These are phyloP conservation scores for Shiraia sp. DNA, from an alignment of 2,329 filamentous ascomycete genomes.

Conservation along the genomic window DNA sequence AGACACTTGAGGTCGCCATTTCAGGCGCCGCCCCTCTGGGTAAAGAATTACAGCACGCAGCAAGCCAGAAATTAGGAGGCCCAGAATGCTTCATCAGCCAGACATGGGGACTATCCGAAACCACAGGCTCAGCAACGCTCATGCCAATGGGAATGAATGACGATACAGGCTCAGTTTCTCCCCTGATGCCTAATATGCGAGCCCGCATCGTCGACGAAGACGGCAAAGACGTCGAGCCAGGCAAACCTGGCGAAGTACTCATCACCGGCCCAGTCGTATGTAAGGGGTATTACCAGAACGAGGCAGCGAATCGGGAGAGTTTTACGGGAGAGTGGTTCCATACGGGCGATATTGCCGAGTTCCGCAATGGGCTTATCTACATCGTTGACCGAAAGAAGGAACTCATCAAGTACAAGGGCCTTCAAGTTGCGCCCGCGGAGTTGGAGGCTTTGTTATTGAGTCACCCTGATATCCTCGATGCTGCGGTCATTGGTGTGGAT, in stretches of 20 bases:
- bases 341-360: conserved; percentile 46
- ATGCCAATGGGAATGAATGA: conserved; percentile 49
- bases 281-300: conserved; percentile 45
- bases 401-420: conserved; percentile 55
- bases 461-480: conserved; percentile 49
- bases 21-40: conserved; percentile 63
- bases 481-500: conserved; percentile 51
- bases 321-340: conserved; percentile 43
- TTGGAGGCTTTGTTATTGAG: conserved; percentile 51
- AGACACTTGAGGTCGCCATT: conserved; percentile 52
- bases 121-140: conserved; percentile 53
- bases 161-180: conserved; percentile 53
- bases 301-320: conserved; percentile 29
- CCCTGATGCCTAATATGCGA: conserved; percentile 47
- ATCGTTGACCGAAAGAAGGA: conserved; percentile 51
- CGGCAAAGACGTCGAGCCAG: conserved; percentile 35
- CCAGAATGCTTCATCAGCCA: conserved; percentile 53
- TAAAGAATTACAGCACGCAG: conserved; percentile 57
- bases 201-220: conserved; percentile 42
- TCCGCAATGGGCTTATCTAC: conserved; percentile 45
- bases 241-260: conserved; percentile 38
- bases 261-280: conserved; percentile 43
- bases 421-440: conserved; percentile 56
- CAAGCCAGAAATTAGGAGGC: conserved; percentile 55
- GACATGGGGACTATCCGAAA: conserved; percentile 64